These are phyloP conservation scores for Lentinula sp. DNA, from an alignment of 768 basidiomycete species.

Conservation along the genomic window DNA sequence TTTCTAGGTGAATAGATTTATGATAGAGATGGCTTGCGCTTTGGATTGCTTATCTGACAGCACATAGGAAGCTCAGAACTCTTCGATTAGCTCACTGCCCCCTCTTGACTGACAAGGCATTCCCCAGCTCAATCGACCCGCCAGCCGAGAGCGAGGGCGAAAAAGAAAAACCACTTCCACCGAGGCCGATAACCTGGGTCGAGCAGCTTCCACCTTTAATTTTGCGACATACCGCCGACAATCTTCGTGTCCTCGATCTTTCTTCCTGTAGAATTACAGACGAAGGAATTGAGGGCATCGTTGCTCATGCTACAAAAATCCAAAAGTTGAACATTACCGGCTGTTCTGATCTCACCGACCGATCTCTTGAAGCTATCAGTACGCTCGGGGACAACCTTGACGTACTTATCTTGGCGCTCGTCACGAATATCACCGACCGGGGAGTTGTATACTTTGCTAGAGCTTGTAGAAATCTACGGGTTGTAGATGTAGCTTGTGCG, in stretches of 20 bases:
- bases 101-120: constrained; percentile 71
- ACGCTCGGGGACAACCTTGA: constrained; percentile 72
- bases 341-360: constrained; percentile 71
- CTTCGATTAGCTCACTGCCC: constrained; percentile 75
- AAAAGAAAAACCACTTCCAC: constrained; percentile 48
- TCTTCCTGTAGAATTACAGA: constrained; percentile 74
- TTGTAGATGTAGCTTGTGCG: constrained; percentile 86
- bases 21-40: constrained; percentile 1
- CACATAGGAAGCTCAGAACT: constrained; percentile 57
- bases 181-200: constrained; percentile 52
- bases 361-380: constrained; percentile 58
- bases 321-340: constrained; percentile 74
- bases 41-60: constrained; percentile 9
- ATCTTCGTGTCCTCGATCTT: constrained; percentile 75
- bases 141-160: constrained; percentile 13
- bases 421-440: constrained; percentile 72
- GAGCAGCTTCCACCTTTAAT: constrained; percentile 58
- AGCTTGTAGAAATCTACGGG: constrained; percentile 65
- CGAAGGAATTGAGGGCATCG: constrained; percentile 66
- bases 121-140: constrained; percentile 47
- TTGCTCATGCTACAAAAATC: constrained; percentile 70
- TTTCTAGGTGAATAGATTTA: constrained; percentile 43
- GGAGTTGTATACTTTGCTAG: constrained; percentile 65
- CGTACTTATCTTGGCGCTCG: constrained; percentile 75
- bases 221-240: constrained; percentile 59